Percentiles rank a stretch among this genome's conserved stretches.
These are phyloP conservation scores for Picochlorum sp. DNA, from an alignment of 139 green algal species.

Conservation along the genomic window DNA sequence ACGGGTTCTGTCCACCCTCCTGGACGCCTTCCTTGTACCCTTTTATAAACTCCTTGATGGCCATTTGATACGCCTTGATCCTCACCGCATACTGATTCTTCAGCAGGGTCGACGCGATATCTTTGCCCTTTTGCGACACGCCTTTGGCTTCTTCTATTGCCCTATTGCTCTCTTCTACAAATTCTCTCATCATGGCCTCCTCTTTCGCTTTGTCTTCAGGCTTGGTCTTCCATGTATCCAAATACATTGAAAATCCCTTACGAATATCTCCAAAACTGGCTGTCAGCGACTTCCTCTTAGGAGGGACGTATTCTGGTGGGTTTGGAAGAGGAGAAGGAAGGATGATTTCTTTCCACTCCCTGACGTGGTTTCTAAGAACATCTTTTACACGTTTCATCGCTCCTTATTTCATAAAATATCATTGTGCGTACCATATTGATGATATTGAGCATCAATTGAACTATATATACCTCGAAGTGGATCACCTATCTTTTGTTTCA, in stretches of 20 bases:
- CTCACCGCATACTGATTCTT: slow-evolving; percentile 35
- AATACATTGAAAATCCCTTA: slow-evolving; percentile 16
- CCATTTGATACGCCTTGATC: slow-evolving; percentile 32
- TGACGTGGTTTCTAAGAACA: slow-evolving; percentile 11
- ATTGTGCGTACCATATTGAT: no score
- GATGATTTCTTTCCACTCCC: slow-evolving; percentile 36
- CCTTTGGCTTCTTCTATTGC: slow-evolving; percentile 10
- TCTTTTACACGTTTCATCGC: no score
- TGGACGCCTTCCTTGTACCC: slow-evolving; percentile 40
- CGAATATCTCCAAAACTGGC: background rate
- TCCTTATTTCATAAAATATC: no score
- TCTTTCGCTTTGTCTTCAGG: slow-evolving; percentile 11
- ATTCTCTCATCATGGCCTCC: background rate
- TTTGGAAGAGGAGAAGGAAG: slow-evolving; percentile 28
- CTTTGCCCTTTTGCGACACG: slow-evolving; percentile 12
- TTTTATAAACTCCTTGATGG: slow-evolving; percentile 39
- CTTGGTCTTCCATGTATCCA: slow-evolving; percentile 20
- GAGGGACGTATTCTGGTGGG: slow-evolving; percentile 25
- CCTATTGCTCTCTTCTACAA: background rate
- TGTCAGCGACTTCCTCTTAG: slow-evolving; percentile 1
- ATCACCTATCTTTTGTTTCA: no score
- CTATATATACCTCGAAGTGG: no score
- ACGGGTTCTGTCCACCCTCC: slow-evolving; percentile 6
- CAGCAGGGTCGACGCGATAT: slow-evolving; percentile 27
- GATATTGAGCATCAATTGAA: no score